Percentiles rank a stretch among this genome's conserved stretches.
Evolutionary conservation across 345 rosid genomes (phyloP).

Genomic region (Schrenkiella parvula): DNA sequence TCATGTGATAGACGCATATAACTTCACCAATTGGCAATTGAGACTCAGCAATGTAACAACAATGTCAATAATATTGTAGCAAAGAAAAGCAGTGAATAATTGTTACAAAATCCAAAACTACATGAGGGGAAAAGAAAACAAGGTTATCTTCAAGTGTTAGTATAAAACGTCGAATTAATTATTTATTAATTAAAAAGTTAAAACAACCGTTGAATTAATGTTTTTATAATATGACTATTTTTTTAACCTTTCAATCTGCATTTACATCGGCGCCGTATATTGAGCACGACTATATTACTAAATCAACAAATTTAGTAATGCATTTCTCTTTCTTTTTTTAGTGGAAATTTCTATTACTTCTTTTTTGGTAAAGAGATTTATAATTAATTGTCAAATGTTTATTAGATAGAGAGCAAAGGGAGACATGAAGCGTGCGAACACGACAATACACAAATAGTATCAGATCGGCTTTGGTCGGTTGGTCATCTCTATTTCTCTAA

Average conservation of each 20-base stretch:
- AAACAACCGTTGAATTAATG: not conserved
- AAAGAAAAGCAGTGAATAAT: not conserved
- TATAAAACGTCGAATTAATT: not conserved
- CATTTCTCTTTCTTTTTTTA: not conserved
- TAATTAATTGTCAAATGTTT: not conserved
- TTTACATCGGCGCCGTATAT: constrained; percentile 27
- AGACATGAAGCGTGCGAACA: constrained; percentile 42
- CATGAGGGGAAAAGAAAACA: not conserved
- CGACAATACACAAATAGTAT: constrained; percentile 36
- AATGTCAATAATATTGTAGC: not conserved
- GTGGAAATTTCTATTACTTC: not conserved
- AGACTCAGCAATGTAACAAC: not conserved
- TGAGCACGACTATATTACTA: constrained; percentile 2
- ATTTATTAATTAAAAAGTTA: not conserved
- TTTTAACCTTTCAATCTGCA: not conserved
- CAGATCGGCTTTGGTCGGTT: constrained; percentile 35
- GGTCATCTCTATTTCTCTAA: constrained; percentile 18
- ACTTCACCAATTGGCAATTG: not conserved
- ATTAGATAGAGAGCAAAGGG: constrained; percentile 19
- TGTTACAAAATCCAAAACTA: not conserved
- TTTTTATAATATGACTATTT: not conserved
- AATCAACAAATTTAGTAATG: not conserved
- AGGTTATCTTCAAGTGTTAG: not conserved
- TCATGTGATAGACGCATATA: not conserved
- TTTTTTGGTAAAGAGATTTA: not conserved